Percentiles rank a stretch among this genome's conserved stretches.
Evolutionary conservation across 2,329 filamentous ascomycete species (phyloP).

Genomic region (Calonectria leucothoes): DNA sequence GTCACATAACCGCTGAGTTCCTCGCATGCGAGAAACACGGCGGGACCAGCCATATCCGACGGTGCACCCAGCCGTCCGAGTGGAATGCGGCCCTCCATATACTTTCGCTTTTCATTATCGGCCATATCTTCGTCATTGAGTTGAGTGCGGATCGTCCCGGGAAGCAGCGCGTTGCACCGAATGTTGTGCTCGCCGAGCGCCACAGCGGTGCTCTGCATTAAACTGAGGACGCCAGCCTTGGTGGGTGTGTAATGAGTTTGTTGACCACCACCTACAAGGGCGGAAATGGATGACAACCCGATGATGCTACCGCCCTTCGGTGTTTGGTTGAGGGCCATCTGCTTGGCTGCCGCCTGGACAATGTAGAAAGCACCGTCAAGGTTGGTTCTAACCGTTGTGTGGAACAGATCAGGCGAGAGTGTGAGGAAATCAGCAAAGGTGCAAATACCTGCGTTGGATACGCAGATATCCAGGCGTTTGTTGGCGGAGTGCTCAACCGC

Average conservation of each 20-base stretch:
- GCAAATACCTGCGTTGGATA: conserved; percentile 91
- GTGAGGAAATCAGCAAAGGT: conserved; percentile 88
- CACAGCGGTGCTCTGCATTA: conserved; percentile 87
- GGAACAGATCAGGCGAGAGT: conserved; percentile 76
- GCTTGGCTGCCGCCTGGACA: conserved; percentile 84
- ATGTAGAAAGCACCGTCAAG: conserved; percentile 90
- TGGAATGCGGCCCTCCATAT: conserved; percentile 87
- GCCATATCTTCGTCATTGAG: conserved; percentile 85
- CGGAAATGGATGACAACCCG: conserved; percentile 78
- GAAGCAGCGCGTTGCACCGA: conserved; percentile 84
- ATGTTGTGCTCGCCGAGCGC: conserved; percentile 82
- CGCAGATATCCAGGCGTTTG: conserved; percentile 79
- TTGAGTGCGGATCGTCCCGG: conserved; percentile 86
- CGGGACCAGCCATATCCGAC: conserved; percentile 83
- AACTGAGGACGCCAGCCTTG: conserved; percentile 82
- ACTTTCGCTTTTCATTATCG: conserved; percentile 76
- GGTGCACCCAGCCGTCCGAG: conserved; percentile 79
- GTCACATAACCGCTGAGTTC: conserved; percentile 84
- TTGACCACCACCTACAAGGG: conserved; percentile 80
- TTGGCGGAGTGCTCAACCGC: conserved; percentile 69
- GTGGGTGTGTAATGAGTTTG: conserved; percentile 92
- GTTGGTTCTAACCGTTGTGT: conserved; percentile 81
- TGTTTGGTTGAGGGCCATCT: conserved; percentile 75
- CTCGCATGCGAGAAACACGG: conserved; percentile 85
- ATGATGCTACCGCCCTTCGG: conserved; percentile 84